Evolutionary conservation across 371 early-diverging fungal species (phyloP), one percentile per base, ranked within the genome.

Genomic region (Mucor irregularis): DNA sequence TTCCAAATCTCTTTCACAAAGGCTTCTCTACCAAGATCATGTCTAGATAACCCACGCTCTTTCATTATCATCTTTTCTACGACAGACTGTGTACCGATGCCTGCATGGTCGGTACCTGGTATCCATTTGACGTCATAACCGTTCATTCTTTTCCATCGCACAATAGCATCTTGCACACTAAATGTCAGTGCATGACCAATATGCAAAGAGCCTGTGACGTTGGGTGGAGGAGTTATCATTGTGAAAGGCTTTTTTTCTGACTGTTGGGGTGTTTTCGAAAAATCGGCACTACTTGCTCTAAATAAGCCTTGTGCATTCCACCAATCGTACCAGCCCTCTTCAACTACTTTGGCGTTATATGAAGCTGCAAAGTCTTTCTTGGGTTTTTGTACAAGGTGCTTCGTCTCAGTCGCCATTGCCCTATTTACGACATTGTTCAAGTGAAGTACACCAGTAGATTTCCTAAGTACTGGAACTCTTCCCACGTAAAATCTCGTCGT

Each of bases 101-200:
- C 98, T 16, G 99, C 99, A 71, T 99, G 99, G 66, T 99, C 99
- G 57, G 90, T 91, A 13, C 99, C 99, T 13, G 98, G 97, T 14
- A 96, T 82, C 85, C 90, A 99, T 10, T 91, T 77, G 0, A 90
- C 90, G 19, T 85, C 72, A 50, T 90, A 81, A 24, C 95, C 95
- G 11, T 78, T 71, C 93, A 97, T 93, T 14, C 97, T 84, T 48
- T 91, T 78, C 88, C 92, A 95, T 28, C 99, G 82, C 0, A 85
- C 88, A 50, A 98, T 58, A 8, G 91, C 76, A 70, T 99, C 99
- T 56, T 89, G 86, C 17, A 98, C 87, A 25, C 95, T 85, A 44
- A 88, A 81, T 44, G 97, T 97, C 50, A 99, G 80, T 1, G 96
- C 95, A 62, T 99, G 99, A 5, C 99, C 99, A 48, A 97, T 82